Evolutionary conservation across 2,329 filamentous ascomycete species (phyloP).

Genomic region (Phaeosphaeriaceae sp.): DNA sequence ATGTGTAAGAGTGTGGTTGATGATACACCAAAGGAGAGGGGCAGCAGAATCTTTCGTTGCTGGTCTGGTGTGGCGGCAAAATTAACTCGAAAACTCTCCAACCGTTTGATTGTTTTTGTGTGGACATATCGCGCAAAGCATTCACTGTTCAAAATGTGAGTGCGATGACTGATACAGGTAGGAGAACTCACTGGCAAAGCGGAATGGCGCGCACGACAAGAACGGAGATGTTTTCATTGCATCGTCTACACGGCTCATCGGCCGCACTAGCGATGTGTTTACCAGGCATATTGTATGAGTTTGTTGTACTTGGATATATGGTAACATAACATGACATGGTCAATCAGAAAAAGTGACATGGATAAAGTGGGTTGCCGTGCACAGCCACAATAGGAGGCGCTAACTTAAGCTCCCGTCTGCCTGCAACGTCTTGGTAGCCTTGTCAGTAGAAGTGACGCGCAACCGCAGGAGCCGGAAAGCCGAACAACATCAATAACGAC

Average conservation of each 20-base stretch:
- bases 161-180: background rate
- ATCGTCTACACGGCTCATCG: slow-evolving; percentile 61
- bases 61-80: slow-evolving; percentile 50
- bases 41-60: slow-evolving; percentile 69
- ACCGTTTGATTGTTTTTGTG: slow-evolving; percentile 80
- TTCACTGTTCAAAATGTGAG: slow-evolving; percentile 53
- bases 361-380: slow-evolving; percentile 4
- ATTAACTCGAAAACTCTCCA: slow-evolving; percentile 67
- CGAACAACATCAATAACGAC: background rate
- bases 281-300: slow-evolving; percentile 35
- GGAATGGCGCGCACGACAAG: slow-evolving; percentile 64
- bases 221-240: slow-evolving; percentile 57
- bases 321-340: no score
- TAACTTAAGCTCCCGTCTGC: slow-evolving; percentile 15
- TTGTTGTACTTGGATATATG: slow-evolving; percentile 13
- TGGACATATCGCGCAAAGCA: slow-evolving; percentile 82
- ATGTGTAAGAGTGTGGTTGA: slow-evolving; percentile 80
- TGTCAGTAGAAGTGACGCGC: slow-evolving; percentile 26
- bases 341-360: no score
- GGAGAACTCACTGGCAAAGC: slow-evolving; percentile 62
- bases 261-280: slow-evolving; percentile 27
- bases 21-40: slow-evolving; percentile 82
- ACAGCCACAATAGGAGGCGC: slow-evolving; percentile 24
- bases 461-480: slow-evolving; percentile 9
- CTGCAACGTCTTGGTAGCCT: background rate